Percentiles rank a stretch among this genome's conserved stretches.
phyloP scores from a whole-genome alignment of 345 rosid species.

The Linum lewisii region DNA sequence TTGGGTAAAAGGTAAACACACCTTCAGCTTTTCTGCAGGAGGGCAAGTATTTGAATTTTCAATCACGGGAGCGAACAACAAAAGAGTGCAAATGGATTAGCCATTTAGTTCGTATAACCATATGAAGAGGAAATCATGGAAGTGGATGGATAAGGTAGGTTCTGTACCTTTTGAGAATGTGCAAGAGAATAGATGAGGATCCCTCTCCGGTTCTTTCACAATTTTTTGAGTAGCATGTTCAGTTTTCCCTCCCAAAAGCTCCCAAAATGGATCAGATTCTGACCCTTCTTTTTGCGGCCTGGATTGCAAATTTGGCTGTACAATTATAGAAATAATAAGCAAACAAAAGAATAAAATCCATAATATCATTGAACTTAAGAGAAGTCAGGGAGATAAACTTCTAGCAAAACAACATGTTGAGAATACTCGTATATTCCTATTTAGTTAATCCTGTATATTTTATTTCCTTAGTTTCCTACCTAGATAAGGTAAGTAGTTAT shows the following conservation, averaged over 20 bases:
- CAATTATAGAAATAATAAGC: slow-evolving; percentile 5
- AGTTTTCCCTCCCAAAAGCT: slow-evolving; percentile 68
- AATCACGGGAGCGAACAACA: slow-evolving; percentile 14
- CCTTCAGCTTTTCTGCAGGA: slow-evolving; percentile 81
- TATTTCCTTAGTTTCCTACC: too few species aligned
- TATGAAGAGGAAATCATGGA: slow-evolving; percentile 2
- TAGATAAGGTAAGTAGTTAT: too few species aligned
- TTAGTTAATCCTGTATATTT: too few species aligned
- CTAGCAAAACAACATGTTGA: too few species aligned
- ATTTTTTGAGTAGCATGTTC: slow-evolving; percentile 77
- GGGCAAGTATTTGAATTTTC: slow-evolving; percentile 17
- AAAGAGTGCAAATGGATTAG: slow-evolving; percentile 15
- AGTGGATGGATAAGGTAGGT: neutral
- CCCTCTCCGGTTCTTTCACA: slow-evolving; percentile 63
- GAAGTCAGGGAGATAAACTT: too few species aligned
- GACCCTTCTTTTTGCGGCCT: slow-evolving; percentile 91
- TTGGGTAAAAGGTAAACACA: slow-evolving; percentile 22
- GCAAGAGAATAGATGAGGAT: slow-evolving; percentile 93
- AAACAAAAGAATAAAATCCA: neutral
- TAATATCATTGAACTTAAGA: too few species aligned
- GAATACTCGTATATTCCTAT: too few species aligned
- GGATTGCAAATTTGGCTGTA: slow-evolving; percentile 78
- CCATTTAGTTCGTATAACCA: neutral
- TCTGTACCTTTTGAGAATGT: slow-evolving; percentile 53
- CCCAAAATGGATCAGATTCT: slow-evolving; percentile 92